Conservation (phyloP, 441 rosid genomes). For the Adansonia gregorii region DNA sequence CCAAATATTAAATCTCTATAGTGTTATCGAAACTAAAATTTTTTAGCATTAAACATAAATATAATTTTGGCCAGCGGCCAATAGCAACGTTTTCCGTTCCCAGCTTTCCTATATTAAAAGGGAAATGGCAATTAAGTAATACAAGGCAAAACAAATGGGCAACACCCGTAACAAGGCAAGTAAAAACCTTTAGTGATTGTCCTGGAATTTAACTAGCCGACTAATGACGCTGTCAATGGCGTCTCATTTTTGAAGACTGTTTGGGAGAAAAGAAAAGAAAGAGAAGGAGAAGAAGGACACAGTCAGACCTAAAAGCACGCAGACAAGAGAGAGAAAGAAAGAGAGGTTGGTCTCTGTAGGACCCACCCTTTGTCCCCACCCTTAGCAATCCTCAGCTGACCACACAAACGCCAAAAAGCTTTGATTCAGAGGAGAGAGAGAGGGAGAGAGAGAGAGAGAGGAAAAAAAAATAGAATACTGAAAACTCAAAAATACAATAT, state of each 20-base stretch:
- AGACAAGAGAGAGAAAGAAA: background rate
- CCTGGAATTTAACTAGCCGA: slow-evolving; percentile 5
- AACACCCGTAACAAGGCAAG: background rate
- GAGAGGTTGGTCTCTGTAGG: slow-evolving; percentile 15
- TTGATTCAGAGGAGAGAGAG: slow-evolving; percentile 3
- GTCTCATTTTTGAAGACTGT: slow-evolving; percentile 11
- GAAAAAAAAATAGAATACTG: background rate
- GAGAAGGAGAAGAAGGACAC: background rate
- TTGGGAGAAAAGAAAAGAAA: background rate
- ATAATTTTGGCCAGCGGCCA: too few relatives aligned
- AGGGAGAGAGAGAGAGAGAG: background rate
- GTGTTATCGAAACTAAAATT: too few relatives aligned
- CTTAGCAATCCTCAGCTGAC: slow-evolving; percentile 28
- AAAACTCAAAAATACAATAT: slow-evolving; percentile 3
- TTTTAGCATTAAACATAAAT: too few relatives aligned
- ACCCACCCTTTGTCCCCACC: slow-evolving; percentile 24
- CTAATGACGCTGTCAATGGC: slow-evolving; percentile 1
- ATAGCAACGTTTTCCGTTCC: too few relatives aligned
- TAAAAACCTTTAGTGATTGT: background rate
- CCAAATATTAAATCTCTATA: too few relatives aligned
- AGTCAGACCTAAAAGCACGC: slow-evolving; percentile 9
- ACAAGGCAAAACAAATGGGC: background rate
- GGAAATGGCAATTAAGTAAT: slow-evolving; percentile 2
- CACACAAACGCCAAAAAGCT: slow-evolving; percentile 25
- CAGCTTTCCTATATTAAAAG: background rate